phyloP scores from a whole-genome alignment of 177 flowering plant species.

The Vitis hybrid region DNA sequence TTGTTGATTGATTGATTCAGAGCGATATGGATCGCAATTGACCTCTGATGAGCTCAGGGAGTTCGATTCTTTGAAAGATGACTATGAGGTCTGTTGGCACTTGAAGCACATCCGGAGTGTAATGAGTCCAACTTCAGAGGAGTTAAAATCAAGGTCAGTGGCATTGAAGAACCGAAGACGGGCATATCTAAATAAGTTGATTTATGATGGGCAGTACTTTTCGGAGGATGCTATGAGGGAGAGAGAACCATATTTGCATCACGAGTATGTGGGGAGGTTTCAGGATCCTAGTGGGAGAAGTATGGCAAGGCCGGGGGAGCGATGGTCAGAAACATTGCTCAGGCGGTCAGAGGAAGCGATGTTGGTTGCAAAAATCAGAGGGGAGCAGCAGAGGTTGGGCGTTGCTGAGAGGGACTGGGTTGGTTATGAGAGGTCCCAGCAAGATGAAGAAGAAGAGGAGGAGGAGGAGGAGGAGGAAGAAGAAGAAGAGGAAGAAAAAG shows the following conservation, averaged over 20 bases:
- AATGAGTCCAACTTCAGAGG: slow-evolving; percentile 61
- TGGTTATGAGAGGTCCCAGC: slow-evolving; percentile 42
- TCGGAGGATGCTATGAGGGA: slow-evolving; percentile 98
- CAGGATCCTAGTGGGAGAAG: slow-evolving; percentile 74
- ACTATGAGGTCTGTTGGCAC: slow-evolving; percentile 92
- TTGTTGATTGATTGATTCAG: slow-evolving; percentile 29
- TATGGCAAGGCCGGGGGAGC: slow-evolving; percentile 89
- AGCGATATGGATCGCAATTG: slow-evolving; percentile 74
- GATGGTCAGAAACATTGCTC: slow-evolving; percentile 92
- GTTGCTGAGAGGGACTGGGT: slow-evolving; percentile 85
- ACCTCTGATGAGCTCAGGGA: slow-evolving; percentile 60
- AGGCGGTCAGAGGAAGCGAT: slow-evolving; percentile 79
- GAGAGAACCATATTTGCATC: slow-evolving; percentile 94
- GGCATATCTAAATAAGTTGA: slow-evolving; percentile 67
- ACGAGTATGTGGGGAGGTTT: slow-evolving; percentile 86
- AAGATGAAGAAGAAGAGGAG: slow-evolving; percentile 28
- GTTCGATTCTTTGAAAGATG: slow-evolving; percentile 61
- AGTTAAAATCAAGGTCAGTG: slow-evolving; percentile 44
- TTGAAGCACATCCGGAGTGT: slow-evolving; percentile 54
- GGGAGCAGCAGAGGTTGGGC: slow-evolving; percentile 83
- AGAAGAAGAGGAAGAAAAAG: slow-evolving; percentile 23
- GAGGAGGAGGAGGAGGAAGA: slow-evolving; percentile 39
- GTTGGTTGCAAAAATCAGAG: slow-evolving; percentile 75
- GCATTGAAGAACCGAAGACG: slow-evolving; percentile 81
- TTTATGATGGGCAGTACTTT: slow-evolving; percentile 73